Conservation (phyloP, 306 rosid species). For the Ochetophila trinervis region DNA sequence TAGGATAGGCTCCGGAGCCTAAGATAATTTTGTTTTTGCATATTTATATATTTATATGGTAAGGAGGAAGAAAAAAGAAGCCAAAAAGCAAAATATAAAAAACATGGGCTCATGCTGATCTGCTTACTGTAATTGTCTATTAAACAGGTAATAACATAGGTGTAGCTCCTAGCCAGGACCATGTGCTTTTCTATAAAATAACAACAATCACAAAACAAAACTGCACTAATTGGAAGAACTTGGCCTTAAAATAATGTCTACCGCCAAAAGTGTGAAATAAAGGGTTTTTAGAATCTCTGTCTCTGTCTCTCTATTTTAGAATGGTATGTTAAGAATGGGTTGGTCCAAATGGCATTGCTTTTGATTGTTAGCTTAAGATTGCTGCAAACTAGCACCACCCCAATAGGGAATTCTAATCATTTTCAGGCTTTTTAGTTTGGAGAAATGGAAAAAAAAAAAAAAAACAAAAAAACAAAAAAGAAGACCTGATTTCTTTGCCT, state of each 20-base stretch:
- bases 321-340: conserved; percentile 13
- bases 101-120: conserved; percentile 23
- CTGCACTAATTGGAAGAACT: conserved; percentile 16
- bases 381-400: conserved; percentile 29
- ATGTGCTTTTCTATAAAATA: conserved; percentile 37
- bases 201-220: not conserved
- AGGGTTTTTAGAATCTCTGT: conserved; percentile 11
- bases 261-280: conserved; percentile 22
- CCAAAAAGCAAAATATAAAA: conserved; percentile 12
- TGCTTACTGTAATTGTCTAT: conserved; percentile 6
- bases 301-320: not conserved
- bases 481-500: not conserved
- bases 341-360: conserved; percentile 27
- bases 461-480: not conserved
- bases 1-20: no score
- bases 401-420: conserved; percentile 20
- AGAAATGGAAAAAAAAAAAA: not conserved
- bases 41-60: no score
- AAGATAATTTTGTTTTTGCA: no score
- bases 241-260: conserved; percentile 16
- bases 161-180: conserved; percentile 29
- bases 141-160: conserved; percentile 10
- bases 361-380: conserved; percentile 32
- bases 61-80: not conserved
- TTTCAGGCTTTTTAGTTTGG: not conserved